phyloP scores from a whole-genome alignment of 2,329 filamentous ascomycete species.

The Rutstroemia sp. region DNA sequence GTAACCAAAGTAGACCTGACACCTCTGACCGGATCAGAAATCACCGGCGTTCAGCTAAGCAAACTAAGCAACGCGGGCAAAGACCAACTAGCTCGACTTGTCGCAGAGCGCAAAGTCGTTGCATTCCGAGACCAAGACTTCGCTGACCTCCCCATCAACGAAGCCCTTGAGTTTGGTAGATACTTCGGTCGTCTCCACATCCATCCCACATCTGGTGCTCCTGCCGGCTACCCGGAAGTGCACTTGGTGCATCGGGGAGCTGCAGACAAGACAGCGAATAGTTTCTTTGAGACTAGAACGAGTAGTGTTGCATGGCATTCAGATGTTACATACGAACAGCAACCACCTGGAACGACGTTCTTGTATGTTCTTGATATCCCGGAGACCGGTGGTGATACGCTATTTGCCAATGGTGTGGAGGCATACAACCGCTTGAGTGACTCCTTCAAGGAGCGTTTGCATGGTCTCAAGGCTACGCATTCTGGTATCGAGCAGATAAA shows the following conservation, averaged over 20 bases:
- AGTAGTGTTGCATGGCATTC: constrained; percentile 85
- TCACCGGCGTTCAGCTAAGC: constrained; percentile 65
- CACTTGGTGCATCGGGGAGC: constrained; percentile 72
- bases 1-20: constrained; percentile 54
- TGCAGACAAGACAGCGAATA: constrained; percentile 50
- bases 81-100: constrained; percentile 68
- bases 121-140: constrained; percentile 72
- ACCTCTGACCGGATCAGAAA: constrained; percentile 65
- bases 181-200: constrained; percentile 81
- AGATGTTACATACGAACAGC: constrained; percentile 79
- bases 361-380: constrained; percentile 82
- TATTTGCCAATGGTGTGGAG: constrained; percentile 72
- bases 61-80: constrained; percentile 60
- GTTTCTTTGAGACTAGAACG: constrained; percentile 62
- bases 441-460: constrained; percentile 69
- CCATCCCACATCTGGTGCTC: constrained; percentile 70
- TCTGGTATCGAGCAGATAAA: constrained; percentile 77
- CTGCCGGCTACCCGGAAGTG: constrained; percentile 64
- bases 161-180: constrained; percentile 60
- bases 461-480: constrained; percentile 74
- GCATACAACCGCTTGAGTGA: constrained; percentile 78
- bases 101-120: constrained; percentile 71
- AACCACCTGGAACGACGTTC: constrained; percentile 86
- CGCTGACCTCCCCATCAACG: constrained; percentile 58
- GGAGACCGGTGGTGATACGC: constrained; percentile 71